Conservation (phyloP, 768 basidiomycete species). For the Hemileccinum rubropunctum region DNA sequence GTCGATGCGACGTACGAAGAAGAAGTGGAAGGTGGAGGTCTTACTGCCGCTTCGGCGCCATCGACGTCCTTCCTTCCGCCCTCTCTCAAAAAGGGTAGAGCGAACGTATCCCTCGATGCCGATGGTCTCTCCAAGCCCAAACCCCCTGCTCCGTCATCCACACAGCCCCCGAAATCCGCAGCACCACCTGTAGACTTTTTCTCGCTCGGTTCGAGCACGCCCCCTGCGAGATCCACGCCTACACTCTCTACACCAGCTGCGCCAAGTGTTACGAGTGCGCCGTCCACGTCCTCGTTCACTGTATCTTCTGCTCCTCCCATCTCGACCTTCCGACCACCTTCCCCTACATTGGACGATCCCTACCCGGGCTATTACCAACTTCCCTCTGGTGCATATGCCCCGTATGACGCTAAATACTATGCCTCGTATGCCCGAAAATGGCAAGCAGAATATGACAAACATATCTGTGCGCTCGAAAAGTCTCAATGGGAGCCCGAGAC, state of each 20-base stretch:
- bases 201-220: conserved; percentile 46
- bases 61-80: conserved; percentile 56
- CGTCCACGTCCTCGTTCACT: conserved; percentile 62
- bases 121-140: conserved; percentile 12
- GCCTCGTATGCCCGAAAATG: conserved; percentile 66
- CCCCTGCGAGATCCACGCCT: conserved; percentile 4
- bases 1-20: conserved; percentile 17
- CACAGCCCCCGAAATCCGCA: conserved; percentile 11
- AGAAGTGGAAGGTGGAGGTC: background rate
- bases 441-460: conserved; percentile 68
- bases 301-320: conserved; percentile 69
- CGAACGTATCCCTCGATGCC: conserved; percentile 56
- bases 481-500: conserved; percentile 50
- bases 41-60: conserved; percentile 1
- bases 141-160: conserved; percentile 5
- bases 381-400: conserved; percentile 77
- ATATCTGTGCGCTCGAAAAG: conserved; percentile 73
- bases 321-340: conserved; percentile 66
- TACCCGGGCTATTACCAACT: conserved; percentile 88
- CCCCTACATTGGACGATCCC: conserved; percentile 69
- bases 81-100: conserved; percentile 56
- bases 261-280: conserved; percentile 32
- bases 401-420: conserved; percentile 70
- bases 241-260: conserved; percentile 1
- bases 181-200: conserved; percentile 61